A percentile compares a stretch with the other conserved stretches of the same genome.
phyloP scores from a whole-genome alignment of 108 stramenopile species.

The Skeletonema menzelii region DNA sequence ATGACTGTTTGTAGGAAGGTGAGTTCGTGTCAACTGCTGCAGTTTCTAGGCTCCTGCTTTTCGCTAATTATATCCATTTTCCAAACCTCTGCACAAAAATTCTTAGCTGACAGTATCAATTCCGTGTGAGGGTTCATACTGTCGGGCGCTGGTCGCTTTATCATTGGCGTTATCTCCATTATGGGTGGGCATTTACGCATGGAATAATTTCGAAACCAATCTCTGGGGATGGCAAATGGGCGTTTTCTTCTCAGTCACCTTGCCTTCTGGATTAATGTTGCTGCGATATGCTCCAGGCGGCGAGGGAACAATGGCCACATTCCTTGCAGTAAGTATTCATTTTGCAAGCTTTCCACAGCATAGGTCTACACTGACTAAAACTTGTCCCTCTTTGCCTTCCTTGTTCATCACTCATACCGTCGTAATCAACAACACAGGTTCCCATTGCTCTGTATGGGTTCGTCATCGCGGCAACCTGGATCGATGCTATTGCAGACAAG shows the following conservation, averaged over 20 bases:
- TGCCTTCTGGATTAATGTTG: slow-evolving; percentile 31
- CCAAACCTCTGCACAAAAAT: neutral
- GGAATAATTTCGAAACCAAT: slow-evolving; percentile 27
- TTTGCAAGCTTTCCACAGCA: neutral
- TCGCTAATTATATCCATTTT: neutral
- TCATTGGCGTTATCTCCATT: slow-evolving; percentile 46
- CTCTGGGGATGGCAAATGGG: slow-evolving; percentile 34
- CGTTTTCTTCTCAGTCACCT: slow-evolving; percentile 19
- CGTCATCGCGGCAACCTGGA: slow-evolving; percentile 70
- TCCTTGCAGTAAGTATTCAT: slow-evolving; percentile 7
- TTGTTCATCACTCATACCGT: neutral
- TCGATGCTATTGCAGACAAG: slow-evolving; percentile 72
- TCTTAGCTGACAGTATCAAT: slow-evolving; percentile 42
- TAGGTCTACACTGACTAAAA: neutral
- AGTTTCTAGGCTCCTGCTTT: neutral
- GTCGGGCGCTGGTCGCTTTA: slow-evolving; percentile 45
- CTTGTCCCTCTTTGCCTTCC: neutral
- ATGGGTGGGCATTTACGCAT: slow-evolving; percentile 48
- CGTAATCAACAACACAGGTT: slow-evolving; percentile 25
- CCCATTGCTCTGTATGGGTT: slow-evolving; percentile 60
- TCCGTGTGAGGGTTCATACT: slow-evolving; percentile 61
- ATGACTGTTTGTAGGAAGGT: slow-evolving; percentile 75
- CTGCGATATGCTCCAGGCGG: slow-evolving; percentile 49
- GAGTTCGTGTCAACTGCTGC: neutral
- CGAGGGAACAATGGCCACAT: slow-evolving; percentile 52